Evolutionary conservation across 2,329 filamentous ascomycete genomes (phyloP), one percentile per base, ranked within the genome.

Genomic region (Hymenoscyphus repandus): DNA sequence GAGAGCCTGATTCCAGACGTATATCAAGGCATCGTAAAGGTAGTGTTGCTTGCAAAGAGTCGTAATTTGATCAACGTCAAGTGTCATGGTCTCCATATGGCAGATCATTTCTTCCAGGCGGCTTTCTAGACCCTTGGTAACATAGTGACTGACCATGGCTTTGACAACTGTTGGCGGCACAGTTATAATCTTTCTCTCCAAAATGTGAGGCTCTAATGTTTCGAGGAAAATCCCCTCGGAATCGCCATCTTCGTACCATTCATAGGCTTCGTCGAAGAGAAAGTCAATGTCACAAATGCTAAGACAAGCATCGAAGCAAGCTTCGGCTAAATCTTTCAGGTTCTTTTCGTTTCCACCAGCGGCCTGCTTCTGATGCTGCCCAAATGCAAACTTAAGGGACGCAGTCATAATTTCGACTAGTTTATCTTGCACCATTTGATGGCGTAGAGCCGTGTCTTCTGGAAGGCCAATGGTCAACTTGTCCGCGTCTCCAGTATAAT

Each of bases 51-150:
- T 95, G 76, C 93, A 99, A 20, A 99, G 75, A 11, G 80, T 79
- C 0, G 92, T 96, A 51, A 95, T 83, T 68, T 97, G 89, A 66
- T 99, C 92, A 59, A 99, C 83, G 66, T 99, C 95, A 65, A 99
- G 83, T 0, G 90, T 96, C 12, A 81, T 75, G 1, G 92, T 95
- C 62, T 96, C 86, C 71, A 99, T 85, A 57, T 92, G 85, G 66
- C 92, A 97, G 31, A 99, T 87, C 68, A 97, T 86, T 69, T 97
- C 92, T 70, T 99, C 95, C 6, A 99, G 75, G 10, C 86, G 83
- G 54, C 79, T 80, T 59, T 91, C 85, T 62, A 86, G 82, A 42
- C 88, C 88, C 54, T 83, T 85, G 36, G 76, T 77, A 15, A 90
- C 86, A 66, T 88, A 97, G 66, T 95, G 82, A 9, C 79, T 79